These are phyloP conservation scores for Pachysandra terminalis DNA, from an alignment of 164 flowering plant species.

Conservation along the genomic window DNA sequence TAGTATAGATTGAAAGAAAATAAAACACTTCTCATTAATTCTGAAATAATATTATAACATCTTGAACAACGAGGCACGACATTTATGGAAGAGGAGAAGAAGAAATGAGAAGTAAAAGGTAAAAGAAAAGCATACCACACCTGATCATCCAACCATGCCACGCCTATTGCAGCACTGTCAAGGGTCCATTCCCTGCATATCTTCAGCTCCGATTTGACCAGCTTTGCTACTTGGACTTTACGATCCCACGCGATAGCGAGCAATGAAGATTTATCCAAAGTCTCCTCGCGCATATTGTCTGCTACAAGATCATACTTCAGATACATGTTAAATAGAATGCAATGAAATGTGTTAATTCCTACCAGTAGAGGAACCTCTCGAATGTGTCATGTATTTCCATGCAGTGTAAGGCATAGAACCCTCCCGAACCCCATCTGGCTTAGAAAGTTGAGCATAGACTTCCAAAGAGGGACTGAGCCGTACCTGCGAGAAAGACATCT, in stretches of 20 bases:
- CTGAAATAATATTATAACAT: no score
- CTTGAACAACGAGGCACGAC: background rate
- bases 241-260: conserved; percentile 97
- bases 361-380: conserved; percentile 53
- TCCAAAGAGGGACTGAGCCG: conserved; percentile 68
- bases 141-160: conserved; percentile 95
- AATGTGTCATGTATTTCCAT: conserved; percentile 60
- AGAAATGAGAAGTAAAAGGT: background rate
- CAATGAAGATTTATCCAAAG: conserved; percentile 57
- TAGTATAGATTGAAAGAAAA: background rate
- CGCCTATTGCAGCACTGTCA: conserved; percentile 81
- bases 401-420: conserved; percentile 97
- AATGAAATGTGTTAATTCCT: conserved; percentile 14
- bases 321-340: conserved; percentile 5
- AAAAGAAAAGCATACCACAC: conserved; percentile 27
- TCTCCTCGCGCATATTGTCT: conserved; percentile 44
- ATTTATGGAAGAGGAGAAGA: background rate
- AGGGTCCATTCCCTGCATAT: conserved; percentile 71
- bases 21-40: background rate
- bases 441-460: conserved; percentile 75
- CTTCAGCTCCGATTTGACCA: conserved; percentile 81
- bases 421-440: conserved; percentile 88
- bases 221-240: conserved; percentile 83
- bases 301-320: conserved; percentile 20
- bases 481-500: conserved; percentile 42